These are phyloP conservation scores for Sporodiniella umbellata DNA, from an alignment of 371 early-diverging fungal species.

Conservation along the genomic window DNA sequence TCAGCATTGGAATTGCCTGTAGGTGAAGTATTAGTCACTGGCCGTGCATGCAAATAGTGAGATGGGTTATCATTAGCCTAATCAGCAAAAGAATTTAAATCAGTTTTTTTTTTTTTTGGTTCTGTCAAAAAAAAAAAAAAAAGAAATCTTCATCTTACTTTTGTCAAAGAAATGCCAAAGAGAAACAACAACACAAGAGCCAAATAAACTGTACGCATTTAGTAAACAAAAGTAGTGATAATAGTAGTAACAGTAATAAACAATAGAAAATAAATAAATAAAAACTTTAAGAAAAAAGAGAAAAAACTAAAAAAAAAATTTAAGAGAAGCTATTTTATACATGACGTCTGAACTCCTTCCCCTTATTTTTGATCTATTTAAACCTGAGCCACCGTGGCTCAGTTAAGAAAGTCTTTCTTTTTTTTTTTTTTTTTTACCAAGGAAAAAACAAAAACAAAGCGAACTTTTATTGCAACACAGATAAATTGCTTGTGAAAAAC, in stretches of 20 bases:
- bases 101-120: no score
- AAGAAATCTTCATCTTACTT: not conserved
- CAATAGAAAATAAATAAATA: no score
- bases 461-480: no score
- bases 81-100: not conserved
- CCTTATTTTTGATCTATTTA: not conserved
- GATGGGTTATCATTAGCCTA: not conserved
- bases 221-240: no score
- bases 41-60: not conserved
- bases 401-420: not conserved
- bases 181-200: no score
- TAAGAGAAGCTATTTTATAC: not conserved
- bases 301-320: not conserved
- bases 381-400: not conserved
- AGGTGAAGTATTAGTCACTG: slow-evolving; percentile 3
- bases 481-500: no score
- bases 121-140: not conserved
- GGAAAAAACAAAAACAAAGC: not conserved
- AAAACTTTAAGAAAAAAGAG: not conserved
- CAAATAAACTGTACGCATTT: no score
- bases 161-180: no score
- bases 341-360: no score
- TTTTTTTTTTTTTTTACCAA: not conserved
- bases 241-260: no score
- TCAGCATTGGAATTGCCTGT: slow-evolving; percentile 5